Conservation (phyloP, 2,329 filamentous ascomycete species). For the Nigrospora sphaerica region DNA sequence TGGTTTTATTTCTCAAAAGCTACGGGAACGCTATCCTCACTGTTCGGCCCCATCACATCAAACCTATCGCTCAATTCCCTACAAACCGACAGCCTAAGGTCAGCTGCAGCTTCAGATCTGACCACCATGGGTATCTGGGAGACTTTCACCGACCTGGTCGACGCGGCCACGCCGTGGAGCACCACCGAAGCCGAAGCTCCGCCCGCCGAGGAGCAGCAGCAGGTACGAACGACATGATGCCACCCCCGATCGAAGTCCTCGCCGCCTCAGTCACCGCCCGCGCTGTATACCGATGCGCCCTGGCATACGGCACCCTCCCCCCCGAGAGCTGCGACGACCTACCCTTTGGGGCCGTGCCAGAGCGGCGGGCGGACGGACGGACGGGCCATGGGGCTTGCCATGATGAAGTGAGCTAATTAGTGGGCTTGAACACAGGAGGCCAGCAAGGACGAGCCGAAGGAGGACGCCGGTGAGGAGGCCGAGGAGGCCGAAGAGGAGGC, state of each 20-base stretch:
- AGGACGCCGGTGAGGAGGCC: conserved; percentile 35
- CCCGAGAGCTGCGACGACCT: no score
- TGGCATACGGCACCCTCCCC: no score
- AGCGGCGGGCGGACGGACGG: no score
- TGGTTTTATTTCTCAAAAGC: conserved; percentile 28
- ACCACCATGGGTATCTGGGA: conserved; percentile 62
- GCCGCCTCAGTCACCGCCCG: no score
- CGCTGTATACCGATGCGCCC: no score
- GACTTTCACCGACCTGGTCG: conserved; percentile 55
- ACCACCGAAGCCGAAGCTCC: conserved; percentile 60
- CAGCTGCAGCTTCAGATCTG: conserved; percentile 24
- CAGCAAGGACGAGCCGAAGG: conserved; percentile 28
- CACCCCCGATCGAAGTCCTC: neutral
- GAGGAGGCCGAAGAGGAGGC: conserved; percentile 47
- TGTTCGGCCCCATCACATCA: conserved; percentile 22
- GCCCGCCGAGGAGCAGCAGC: conserved; percentile 54
- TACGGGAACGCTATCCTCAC: conserved; percentile 29
- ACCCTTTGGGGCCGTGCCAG: no score
- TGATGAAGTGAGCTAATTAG: conserved; percentile 1
- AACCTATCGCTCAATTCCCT: conserved; percentile 23
- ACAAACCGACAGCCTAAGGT: conserved; percentile 30
- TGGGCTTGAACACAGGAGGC: neutral
- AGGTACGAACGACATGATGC: neutral
- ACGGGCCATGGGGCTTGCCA: no score
- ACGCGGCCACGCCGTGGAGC: conserved; percentile 59